phyloP scores from a whole-genome alignment of 805 yeast genomes.

The Kodamaea neixiangensis region DNA sequence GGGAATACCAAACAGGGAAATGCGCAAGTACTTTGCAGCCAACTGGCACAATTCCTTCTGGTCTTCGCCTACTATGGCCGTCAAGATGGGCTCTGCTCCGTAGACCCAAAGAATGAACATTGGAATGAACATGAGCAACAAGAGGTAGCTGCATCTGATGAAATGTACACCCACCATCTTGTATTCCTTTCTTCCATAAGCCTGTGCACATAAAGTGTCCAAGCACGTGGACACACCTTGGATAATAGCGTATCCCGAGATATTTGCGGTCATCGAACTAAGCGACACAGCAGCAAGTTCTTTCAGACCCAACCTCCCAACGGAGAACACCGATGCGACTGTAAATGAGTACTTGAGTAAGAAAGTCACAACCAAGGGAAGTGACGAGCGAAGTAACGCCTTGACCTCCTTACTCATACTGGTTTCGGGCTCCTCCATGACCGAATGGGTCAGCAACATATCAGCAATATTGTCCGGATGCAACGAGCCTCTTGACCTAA shows the following conservation, averaged over 20 bases:
- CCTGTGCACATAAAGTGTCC: constrained; percentile 78
- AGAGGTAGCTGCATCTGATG: constrained; percentile 63
- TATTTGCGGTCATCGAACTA: constrained; percentile 77
- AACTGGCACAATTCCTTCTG: constrained; percentile 37
- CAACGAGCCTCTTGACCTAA: constrained; percentile 16
- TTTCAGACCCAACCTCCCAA: constrained; percentile 68
- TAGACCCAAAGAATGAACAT: constrained; percentile 62
- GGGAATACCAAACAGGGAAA: constrained; percentile 66
- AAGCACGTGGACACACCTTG: constrained; percentile 79
- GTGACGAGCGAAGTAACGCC: constrained; percentile 42
- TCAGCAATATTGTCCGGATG: constrained; percentile 17
- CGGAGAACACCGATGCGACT: constrained; percentile 75
- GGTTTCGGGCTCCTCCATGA: constrained; percentile 47
- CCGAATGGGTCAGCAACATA: constrained; percentile 26
- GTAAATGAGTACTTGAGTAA: constrained; percentile 70
- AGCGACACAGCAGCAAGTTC: constrained; percentile 77
- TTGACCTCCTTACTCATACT: constrained; percentile 37
- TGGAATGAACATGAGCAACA: constrained; percentile 52
- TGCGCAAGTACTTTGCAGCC: constrained; percentile 59
- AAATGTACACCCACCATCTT: constrained; percentile 68
- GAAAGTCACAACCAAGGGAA: constrained; percentile 67
- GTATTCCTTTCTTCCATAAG: constrained; percentile 68
- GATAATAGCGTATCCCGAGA: constrained; percentile 71
- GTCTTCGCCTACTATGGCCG: constrained; percentile 15
- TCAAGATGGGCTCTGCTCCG: constrained; percentile 52